Percentiles rank a stretch among this genome's conserved stretches.
phyloP scores from a whole-genome alignment of 164 flowering plant genomes.

The Annona cherimola region DNA sequence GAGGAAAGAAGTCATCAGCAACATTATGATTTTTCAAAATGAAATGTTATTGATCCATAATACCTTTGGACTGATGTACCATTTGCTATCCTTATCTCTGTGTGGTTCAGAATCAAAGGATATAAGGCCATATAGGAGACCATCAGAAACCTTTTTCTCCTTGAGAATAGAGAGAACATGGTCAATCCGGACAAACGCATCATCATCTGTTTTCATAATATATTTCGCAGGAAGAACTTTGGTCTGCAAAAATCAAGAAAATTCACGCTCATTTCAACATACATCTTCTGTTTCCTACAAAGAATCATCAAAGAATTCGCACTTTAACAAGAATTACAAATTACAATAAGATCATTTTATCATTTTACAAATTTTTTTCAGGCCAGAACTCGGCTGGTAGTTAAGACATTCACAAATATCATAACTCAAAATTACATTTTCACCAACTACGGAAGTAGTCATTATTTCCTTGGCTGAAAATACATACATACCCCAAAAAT shows the following conservation, averaged over 20 bases:
- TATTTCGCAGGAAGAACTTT: conserved; percentile 80
- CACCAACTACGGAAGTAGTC: background rate
- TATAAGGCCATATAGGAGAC: conserved; percentile 74
- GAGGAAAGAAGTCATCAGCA: background rate
- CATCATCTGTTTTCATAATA: conserved; percentile 95
- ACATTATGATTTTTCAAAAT: background rate
- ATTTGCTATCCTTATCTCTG: conserved; percentile 69
- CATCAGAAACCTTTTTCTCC: conserved; percentile 38
- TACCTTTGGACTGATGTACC: conserved; percentile 86
- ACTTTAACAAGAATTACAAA: too few species aligned
- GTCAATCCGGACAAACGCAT: conserved; percentile 88
- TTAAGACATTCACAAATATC: too few species aligned
- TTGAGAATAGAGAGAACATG: conserved; percentile 64
- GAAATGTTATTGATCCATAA: background rate
- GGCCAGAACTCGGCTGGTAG: too few species aligned
- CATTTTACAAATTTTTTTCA: too few species aligned
- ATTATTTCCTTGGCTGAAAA: background rate
- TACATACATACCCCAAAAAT: conserved; percentile 61
- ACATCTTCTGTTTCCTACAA: background rate
- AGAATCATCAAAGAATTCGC: too few species aligned
- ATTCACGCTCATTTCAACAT: background rate
- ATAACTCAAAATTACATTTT: too few species aligned
- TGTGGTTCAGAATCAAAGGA: conserved; percentile 64
- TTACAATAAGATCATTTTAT: too few species aligned
- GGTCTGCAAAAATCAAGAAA: conserved; percentile 39